Conservation (phyloP, 2,329 filamentous ascomycete species). For the Setomelanomma holmii region DNA sequence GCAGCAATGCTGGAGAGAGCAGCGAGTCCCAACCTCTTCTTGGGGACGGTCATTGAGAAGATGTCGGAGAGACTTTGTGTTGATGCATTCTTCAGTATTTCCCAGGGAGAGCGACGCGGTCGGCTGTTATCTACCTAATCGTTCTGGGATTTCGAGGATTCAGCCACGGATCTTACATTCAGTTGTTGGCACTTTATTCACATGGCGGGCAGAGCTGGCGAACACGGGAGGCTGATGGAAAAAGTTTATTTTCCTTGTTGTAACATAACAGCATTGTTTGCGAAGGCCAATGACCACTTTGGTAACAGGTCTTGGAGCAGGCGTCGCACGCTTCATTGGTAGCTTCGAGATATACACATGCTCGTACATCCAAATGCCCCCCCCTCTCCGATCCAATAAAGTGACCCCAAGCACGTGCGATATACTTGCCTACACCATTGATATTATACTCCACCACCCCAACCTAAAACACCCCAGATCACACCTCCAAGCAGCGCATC, state of each 20-base stretch:
- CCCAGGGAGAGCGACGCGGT: not conserved
- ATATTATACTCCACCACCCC: slow-evolving; percentile 34
- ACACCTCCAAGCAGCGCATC: slow-evolving; percentile 29
- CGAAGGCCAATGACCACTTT: not conserved
- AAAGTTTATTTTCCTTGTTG: not conserved
- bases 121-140: not conserved
- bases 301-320: not conserved
- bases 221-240: not conserved
- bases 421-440: not conserved
- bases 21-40: slow-evolving; percentile 44
- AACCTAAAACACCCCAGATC: slow-evolving; percentile 25
- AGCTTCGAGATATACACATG: not conserved
- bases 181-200: not conserved
- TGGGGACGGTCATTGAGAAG: slow-evolving; percentile 11
- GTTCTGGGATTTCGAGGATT: not conserved
- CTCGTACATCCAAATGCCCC: not conserved
- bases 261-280: slow-evolving; percentile 3
- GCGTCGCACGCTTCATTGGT: not conserved
- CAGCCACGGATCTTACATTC: not conserved
- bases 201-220: not conserved
- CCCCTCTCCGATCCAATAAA: not conserved
- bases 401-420: not conserved
- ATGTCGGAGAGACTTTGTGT: not conserved
- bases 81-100: not conserved
- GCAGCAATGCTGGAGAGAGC: slow-evolving; percentile 29